Base-by-base conservation (phyloP, 139 green algal species). In the Chlamydomonas sphaeroides region DNA sequence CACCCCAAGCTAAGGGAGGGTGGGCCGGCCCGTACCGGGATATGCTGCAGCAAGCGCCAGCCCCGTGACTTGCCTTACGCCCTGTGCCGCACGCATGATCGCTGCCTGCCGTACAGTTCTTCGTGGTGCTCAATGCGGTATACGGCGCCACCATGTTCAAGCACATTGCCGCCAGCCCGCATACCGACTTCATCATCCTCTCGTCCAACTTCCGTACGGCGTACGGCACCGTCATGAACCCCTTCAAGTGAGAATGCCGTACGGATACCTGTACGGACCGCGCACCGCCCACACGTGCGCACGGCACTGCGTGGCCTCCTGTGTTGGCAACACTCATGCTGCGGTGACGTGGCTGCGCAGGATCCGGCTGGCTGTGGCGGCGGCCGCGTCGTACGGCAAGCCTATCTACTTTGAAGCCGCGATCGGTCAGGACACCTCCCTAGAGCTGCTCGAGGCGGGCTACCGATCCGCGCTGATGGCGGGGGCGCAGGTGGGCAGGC, bases 71-170 rank as follows among this genome's bases (percentile, higher is more conserved):
- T 56, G 14, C 56, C 56, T 63, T 5, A 5, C 56, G 17, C 21
- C 56, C 5, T 5, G 17, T 8, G 20, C 56, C 21, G 17, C 21
- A 8, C 17, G 56, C 56, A 8, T 21, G 30, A 18, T 20, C 28
- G 30, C 6, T n/a, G n/a, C n/a, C n/a, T n/a, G n/a, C n/a, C n/a
- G n/a, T n/a, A n/a, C 35, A 69, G 65, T 51, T 71, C 38, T 82
- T 82, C 63, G 65, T 42, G 0, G 75, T 82, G 14, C 61, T 82
- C 3, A 32, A 45, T 5, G 75, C 75, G 5, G 45, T 82, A 23
- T 82, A 82, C 75, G 75, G 75, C 75, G 49, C 39, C 32, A 51
- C 61, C 7, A 82, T 82, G 59, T 65, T 82, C 62, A 72, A 82
- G 33, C 59, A 72, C 62, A 63, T 82, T 33, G 75, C 62, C 75